Percentiles rank a stretch among this genome's conserved stretches.
Conservation (phyloP, 768 basidiomycete genomes). For the Chalciporus sphaerocephalus region DNA sequence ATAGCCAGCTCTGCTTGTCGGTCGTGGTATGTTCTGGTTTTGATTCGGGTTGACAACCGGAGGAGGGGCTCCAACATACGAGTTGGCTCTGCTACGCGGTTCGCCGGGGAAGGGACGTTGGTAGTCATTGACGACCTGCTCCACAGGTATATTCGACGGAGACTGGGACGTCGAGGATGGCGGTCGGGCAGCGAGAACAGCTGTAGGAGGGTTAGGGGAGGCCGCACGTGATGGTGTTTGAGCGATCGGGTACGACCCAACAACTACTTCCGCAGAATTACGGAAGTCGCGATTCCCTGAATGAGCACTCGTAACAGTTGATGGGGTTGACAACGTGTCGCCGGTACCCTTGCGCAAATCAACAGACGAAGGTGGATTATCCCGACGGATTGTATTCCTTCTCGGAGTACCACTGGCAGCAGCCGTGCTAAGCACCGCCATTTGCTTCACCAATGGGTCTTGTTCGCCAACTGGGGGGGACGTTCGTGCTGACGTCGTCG, state of each 20-base stretch:
- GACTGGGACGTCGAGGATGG: conserved; percentile 31
- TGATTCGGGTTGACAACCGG: conserved; percentile 24
- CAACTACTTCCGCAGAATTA: conserved; percentile 69
- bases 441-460: conserved; percentile 65
- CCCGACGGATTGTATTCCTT: conserved; percentile 25
- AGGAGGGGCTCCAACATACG: conserved; percentile 34
- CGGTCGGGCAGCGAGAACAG: conserved; percentile 73
- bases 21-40: conserved; percentile 42
- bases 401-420: conserved; percentile 15
- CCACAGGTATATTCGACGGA: conserved; percentile 52
- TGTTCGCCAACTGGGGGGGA: conserved; percentile 38
- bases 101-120: conserved; percentile 88
- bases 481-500: conserved; percentile 11
- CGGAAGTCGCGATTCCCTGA: conserved; percentile 54
- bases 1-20: conserved; percentile 62
- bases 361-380: conserved; percentile 18
- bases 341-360: conserved; percentile 25
- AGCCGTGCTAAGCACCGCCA: conserved; percentile 48
- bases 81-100: conserved; percentile 52
- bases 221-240: conserved; percentile 54
- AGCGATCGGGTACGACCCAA: conserved; percentile 67
- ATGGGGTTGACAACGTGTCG: conserved; percentile 26
- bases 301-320: conserved; percentile 14
- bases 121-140: conserved; percentile 73
- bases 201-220: conserved; percentile 71